Evolutionary conservation across 805 yeast genomes (phyloP), one percentile per base, ranked within the genome.

Genomic region (Cyberlindnera nakhonratchasimensis): DNA sequence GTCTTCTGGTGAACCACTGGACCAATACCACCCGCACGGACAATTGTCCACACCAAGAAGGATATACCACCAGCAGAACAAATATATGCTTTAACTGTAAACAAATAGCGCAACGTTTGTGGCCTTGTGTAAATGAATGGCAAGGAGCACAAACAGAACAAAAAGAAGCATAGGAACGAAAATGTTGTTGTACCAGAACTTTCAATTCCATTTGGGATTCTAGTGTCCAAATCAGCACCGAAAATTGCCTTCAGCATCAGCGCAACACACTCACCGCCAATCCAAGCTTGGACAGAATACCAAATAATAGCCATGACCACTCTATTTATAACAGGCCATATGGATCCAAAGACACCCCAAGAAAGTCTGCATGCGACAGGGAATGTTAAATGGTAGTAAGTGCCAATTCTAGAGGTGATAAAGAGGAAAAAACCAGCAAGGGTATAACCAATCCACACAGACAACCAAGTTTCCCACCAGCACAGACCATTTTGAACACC

Each of bases 391-490:
- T 89, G 96, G 58, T 88, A 86, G 49, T 75, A 74, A 14, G 88
- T 72, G 53, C 96, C 97, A 40, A 86, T 75, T 54, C 95, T 71
- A 12, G 95, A 84, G 14, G 85, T 72, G 17, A 79, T 58, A 5
- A 77, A 74, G 17, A 89, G 82, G 54, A 87, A 86, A 1, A 73
- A 54, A 50, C 84, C 93, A 47, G 86, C 80, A 37, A 86, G 62
- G 18, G 72, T 57, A 61, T 88, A 88, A 6, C 96, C 96, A 16
- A 88, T 50, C 93, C 95, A 86, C 24, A 88, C 93, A 1, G 93
- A 77, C 28, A 88, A 63, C 95, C 96, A 88, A 9, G 85, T 80
- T 58, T 82, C 90, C 95, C 95, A 88, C 95, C 96, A 87, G 14
- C 81, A 76, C 63, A 88, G 65, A 9, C 95, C 95, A 21, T 79